Percentiles rank a stretch among this genome's conserved stretches.
Evolutionary conservation across 2,329 filamentous ascomycete species (phyloP).

Genomic region (Pseudogymnoascus sp.): DNA sequence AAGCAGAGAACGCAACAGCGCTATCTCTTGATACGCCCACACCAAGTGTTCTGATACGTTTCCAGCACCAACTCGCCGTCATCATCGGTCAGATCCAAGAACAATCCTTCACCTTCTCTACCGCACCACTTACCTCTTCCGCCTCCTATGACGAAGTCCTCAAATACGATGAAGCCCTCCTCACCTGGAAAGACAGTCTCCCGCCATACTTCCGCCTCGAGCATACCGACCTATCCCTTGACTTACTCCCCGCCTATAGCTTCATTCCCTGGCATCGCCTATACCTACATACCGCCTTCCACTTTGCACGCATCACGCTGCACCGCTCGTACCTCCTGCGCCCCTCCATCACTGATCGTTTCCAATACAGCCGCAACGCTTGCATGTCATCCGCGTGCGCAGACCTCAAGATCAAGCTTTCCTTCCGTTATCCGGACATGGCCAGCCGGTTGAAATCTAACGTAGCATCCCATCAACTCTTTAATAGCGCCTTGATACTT

Average conservation of each 20-base stretch:
- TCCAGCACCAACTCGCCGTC: conserved; percentile 29
- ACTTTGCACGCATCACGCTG: conserved; percentile 35
- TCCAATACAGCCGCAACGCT: conserved; percentile 33
- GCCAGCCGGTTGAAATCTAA: conserved; percentile 31
- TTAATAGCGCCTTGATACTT: conserved; percentile 36
- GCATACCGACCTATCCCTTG: conserved; percentile 28
- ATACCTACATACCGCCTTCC: conserved; percentile 34
- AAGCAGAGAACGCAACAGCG: conserved; percentile 20
- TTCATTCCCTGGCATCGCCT: conserved; percentile 34
- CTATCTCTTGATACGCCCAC: conserved; percentile 29
- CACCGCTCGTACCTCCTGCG: conserved; percentile 34
- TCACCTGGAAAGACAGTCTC: conserved; percentile 28
- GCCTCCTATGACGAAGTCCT: conserved; percentile 34
- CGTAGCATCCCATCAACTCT: conserved; percentile 33
- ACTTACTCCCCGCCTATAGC: conserved; percentile 18
- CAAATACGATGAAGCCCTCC: conserved; percentile 29
- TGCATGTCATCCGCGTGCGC: conserved; percentile 36
- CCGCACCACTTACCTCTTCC: conserved; percentile 17
- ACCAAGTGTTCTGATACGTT: conserved; percentile 27
- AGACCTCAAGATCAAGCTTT: conserved; percentile 33
- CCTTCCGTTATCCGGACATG: conserved; percentile 25
- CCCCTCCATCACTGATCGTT: conserved; percentile 34
- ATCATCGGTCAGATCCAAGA: conserved; percentile 36
- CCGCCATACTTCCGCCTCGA: conserved; percentile 32
- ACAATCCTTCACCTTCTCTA: conserved; percentile 30